phyloP scores from a whole-genome alignment of 2,329 filamentous ascomycete species.

The Alternaria tenuissima region DNA sequence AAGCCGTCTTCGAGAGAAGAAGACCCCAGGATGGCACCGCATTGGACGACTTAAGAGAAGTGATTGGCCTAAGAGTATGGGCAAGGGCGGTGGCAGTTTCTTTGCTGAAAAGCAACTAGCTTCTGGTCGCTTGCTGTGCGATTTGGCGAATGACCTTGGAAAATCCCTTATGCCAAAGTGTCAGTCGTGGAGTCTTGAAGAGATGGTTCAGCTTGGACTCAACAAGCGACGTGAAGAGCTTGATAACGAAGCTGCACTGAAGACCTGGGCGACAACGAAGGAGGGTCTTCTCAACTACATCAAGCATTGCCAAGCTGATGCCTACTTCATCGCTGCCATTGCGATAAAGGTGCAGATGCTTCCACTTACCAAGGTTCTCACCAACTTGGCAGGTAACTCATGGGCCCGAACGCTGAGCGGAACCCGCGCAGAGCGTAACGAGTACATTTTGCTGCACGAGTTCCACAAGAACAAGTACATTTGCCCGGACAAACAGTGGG shows the following conservation, averaged over 20 bases:
- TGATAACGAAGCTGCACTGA: slow-evolving; percentile 86
- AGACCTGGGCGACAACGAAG: slow-evolving; percentile 83
- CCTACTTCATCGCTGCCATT: slow-evolving; percentile 92
- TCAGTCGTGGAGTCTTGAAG: slow-evolving; percentile 96
- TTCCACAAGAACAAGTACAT: slow-evolving; percentile 98
- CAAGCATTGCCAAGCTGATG: slow-evolving; percentile 92
- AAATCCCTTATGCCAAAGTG: slow-evolving; percentile 98
- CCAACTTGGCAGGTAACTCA: slow-evolving; percentile 95
- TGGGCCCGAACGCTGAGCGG: slow-evolving; percentile 96
- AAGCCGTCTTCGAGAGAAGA: slow-evolving; percentile 86
- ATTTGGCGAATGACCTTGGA: slow-evolving; percentile 94
- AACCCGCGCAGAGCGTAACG: slow-evolving; percentile 95
- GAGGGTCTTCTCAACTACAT: slow-evolving; percentile 92
- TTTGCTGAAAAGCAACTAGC: slow-evolving; percentile 93
- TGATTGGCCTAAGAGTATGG: slow-evolving; percentile 87
- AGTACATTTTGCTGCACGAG: slow-evolving; percentile 98
- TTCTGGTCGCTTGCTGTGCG: slow-evolving; percentile 87
- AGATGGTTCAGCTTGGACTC: slow-evolving; percentile 95
- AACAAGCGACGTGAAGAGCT: slow-evolving; percentile 79
- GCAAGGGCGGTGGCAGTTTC: slow-evolving; percentile 85
- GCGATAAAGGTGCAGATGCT: slow-evolving; percentile 90
- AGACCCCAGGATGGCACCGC: slow-evolving; percentile 92
- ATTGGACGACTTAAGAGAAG: slow-evolving; percentile 85
- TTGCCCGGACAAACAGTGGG: slow-evolving; percentile 91
- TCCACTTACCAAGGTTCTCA: slow-evolving; percentile 91